These are phyloP conservation scores for Avena insularis DNA, from an alignment of 176 grass and related monocot genomes.

Conservation along the genomic window DNA sequence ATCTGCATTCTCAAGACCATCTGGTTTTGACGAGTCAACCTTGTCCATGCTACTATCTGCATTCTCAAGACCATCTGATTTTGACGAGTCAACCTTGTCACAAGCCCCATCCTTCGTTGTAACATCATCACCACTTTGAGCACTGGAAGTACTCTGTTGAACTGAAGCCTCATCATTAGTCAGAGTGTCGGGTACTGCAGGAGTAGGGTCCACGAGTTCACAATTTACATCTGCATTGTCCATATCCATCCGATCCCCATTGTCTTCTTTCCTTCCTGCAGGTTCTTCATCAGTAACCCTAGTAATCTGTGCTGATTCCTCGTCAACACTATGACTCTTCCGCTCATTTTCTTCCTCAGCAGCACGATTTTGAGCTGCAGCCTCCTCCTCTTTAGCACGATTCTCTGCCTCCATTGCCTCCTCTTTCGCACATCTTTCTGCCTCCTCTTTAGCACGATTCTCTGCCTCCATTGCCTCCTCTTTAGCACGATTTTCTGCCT, in stretches of 20 bases:
- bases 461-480: conserved; percentile 25
- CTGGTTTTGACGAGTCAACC: not conserved
- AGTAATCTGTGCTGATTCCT: conserved; percentile 17
- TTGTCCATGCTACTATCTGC: not conserved
- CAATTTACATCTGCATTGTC: not conserved
- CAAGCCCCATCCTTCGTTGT: not conserved
- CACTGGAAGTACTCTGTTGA: not conserved
- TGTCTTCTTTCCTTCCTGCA: conserved; percentile 30
- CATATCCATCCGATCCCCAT: conserved; percentile 39
- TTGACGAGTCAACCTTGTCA: not conserved
- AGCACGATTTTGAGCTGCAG: not conserved
- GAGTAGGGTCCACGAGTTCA: conserved; percentile 39
- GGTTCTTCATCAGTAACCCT: conserved; percentile 14
- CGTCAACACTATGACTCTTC: not conserved
- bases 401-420: conserved; percentile 21
- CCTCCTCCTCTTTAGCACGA: conserved; percentile 2
- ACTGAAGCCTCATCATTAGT: not conserved
- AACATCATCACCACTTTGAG: not conserved
- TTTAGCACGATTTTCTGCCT: not conserved
- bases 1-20: not conserved
- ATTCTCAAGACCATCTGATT: not conserved
- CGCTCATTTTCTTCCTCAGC: conserved; percentile 38
- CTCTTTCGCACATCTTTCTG: conserved; percentile 29
- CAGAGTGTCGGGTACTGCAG: conserved; percentile 32
- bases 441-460: no score